These are phyloP conservation scores for Metarhizium robertsii DNA, from an alignment of 2,329 filamentous ascomycete genomes.

Conservation along the genomic window DNA sequence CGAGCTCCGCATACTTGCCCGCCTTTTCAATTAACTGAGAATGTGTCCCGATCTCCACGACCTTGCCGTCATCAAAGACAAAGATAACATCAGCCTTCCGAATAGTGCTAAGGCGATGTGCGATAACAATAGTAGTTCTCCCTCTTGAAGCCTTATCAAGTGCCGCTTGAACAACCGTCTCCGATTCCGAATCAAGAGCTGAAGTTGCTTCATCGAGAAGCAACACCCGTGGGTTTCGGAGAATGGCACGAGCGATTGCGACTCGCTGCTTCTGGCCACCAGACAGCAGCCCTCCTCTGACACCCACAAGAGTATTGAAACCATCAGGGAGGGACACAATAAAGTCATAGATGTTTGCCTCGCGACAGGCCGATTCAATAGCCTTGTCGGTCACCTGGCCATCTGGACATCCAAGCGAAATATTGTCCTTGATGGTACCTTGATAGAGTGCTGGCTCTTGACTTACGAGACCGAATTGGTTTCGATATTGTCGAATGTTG, in stretches of 20 bases:
- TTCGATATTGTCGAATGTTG: no score
- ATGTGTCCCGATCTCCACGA: no score
- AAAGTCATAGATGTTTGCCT: conserved; percentile 29
- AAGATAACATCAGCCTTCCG: not conserved
- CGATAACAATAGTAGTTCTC: conserved; percentile 9
- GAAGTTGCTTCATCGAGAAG: conserved; percentile 18
- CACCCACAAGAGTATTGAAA: conserved; percentile 54
- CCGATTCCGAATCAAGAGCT: conserved; percentile 54
- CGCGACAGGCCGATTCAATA: no score
- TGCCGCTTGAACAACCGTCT: conserved; percentile 45
- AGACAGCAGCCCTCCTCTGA: conserved; percentile 54
- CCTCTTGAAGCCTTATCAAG: conserved; percentile 31
- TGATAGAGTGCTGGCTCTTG: no score
- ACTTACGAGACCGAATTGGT: conserved; percentile 9
- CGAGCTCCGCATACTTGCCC: no score
- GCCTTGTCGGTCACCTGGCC: no score
- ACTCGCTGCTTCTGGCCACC: conserved; percentile 60
- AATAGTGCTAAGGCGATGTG: conserved; percentile 9
- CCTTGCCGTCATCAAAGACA: no score
- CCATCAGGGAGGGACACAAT: conserved; percentile 40
- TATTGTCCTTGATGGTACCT: no score
- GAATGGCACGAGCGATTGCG: conserved; percentile 40
- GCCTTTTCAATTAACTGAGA: no score
- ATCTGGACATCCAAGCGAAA: no score
- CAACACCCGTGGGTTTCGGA: no score